Evolutionary conservation across 345 rosid genomes (phyloP), one percentile per base, ranked within the genome.

Genomic region (Raphanus sativus): DNA sequence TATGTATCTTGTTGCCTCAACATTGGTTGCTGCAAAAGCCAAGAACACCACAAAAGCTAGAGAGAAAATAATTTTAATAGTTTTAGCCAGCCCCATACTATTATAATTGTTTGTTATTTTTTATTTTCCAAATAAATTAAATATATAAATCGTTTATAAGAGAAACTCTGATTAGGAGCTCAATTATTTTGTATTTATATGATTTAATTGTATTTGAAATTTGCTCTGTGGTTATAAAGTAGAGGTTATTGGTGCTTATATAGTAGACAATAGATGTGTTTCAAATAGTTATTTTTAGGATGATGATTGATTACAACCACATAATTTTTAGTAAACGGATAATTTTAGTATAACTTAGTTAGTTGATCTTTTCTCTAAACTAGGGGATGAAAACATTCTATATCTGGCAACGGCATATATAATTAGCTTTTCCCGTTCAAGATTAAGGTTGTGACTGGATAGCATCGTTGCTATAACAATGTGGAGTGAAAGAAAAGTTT

Each of bases 51-150:
- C 2, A 26, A 77, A 17, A 21, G 2, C 71, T 0, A 77, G 38
- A 52, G 71, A 77, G 33, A 71, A 2, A 29, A 71, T 42, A 24
- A 71, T 3, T 4, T 64, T 64, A 5, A 55, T 0, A 70, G 2
- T 55, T 12, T 55, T 64, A 28, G 80, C 63, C 67, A 77, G 65
- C 17, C 71, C 71, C 81, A 77, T 77, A 26, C 29, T 69, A 52
- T 58, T 58, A 58, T 4, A 10, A 10, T 24, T 3, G 5, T 54
- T 6, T 33, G 8, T 7, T 60, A 25, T 21, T 24, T 24, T 0
- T 48, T 50, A 4, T 28, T 5, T 50, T 60, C 40, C 58, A 70
- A 64, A 59, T 25, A 36, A 4, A 71, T 59, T 56, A 70, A 68
- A 62, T 56, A 77, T 1, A 70, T 55, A 62, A 25, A 69, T 70